Conservation (phyloP, 257 asterid species). For the Eucommia ulmoides region DNA sequence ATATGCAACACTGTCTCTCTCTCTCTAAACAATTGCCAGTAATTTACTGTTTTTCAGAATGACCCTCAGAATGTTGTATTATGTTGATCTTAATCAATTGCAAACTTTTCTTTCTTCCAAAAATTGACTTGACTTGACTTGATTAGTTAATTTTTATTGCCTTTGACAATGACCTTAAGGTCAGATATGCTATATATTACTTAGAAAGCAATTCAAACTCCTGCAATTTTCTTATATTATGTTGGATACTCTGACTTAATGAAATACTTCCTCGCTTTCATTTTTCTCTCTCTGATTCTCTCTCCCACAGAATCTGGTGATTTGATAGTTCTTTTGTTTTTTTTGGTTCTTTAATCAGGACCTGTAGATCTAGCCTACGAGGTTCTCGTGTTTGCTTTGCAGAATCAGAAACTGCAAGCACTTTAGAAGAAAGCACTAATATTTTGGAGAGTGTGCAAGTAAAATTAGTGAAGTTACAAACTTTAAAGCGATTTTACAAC, state of each 20-base stretch:
- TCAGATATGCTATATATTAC: no score
- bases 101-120: no score
- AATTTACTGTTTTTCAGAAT: no score
- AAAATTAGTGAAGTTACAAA: conserved; percentile 12
- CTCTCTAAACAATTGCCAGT: no score
- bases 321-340: neutral
- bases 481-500: conserved; percentile 22
- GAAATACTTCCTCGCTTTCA: neutral
- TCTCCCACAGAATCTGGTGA: neutral
- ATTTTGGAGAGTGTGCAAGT: conserved; percentile 14
- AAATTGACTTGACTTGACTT: no score
- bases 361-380: conserved; percentile 23
- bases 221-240: neutral
- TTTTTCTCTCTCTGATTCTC: conserved; percentile 1
- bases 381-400: conserved; percentile 17
- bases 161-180: no score
- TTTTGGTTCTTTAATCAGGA: conserved; percentile 26
- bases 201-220: neutral
- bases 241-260: no score
- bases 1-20: no score
- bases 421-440: conserved; percentile 14
- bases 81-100: no score
- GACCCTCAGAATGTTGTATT: no score
- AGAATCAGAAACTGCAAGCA: conserved; percentile 24
- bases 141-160: no score